Evolutionary conservation across 2,329 filamentous ascomycete genomes (phyloP).

Genomic region (Verticillium isaacii): DNA sequence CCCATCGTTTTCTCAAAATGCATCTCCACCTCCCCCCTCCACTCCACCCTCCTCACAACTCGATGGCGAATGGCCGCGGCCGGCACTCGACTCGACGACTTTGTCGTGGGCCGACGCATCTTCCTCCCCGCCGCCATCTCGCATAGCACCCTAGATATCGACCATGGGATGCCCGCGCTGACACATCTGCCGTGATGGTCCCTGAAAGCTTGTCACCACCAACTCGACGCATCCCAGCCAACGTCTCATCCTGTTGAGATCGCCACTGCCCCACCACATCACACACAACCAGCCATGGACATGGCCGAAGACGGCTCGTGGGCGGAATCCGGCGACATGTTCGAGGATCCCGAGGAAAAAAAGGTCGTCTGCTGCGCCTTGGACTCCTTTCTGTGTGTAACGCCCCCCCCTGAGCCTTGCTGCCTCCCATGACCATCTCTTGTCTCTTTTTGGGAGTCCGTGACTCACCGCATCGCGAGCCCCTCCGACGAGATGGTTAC

Average conservation of each 20-base stretch:
- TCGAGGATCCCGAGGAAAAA: conserved; percentile 74
- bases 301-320: conserved; percentile 40
- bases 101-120: not conserved
- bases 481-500: not conserved
- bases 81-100: too few species aligned
- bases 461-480: not conserved
- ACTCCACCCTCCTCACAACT: too few species aligned
- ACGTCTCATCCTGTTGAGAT: not conserved
- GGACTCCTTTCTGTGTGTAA: conserved; percentile 81
- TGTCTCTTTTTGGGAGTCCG: not conserved
- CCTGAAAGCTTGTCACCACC: not conserved
- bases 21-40: too few species aligned
- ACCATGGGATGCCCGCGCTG: not conserved
- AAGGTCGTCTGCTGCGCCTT: conserved; percentile 75
- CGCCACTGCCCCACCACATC: not conserved
- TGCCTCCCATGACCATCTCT: not conserved
- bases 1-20: too few species aligned
- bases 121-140: too few species aligned
- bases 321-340: conserved; percentile 59
- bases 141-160: not conserved
- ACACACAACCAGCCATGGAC: not conserved
- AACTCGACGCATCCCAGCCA: not conserved
- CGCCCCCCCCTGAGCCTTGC: not conserved
- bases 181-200: not conserved
- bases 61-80: too few species aligned